phyloP scores from a whole-genome alignment of 768 basidiomycete species.

The Kwoniella europaea region DNA sequence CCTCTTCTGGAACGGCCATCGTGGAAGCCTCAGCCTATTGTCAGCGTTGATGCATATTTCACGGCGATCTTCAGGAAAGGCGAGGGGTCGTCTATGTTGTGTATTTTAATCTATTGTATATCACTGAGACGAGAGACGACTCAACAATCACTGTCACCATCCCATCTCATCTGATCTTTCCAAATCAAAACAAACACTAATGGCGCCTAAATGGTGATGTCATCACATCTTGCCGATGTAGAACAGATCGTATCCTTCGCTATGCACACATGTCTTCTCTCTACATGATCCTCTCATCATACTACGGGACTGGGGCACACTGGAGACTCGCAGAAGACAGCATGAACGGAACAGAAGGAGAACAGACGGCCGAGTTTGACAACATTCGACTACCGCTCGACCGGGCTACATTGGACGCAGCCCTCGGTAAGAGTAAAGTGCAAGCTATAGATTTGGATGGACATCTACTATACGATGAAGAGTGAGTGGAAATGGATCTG shows the following conservation, averaged over 20 bases:
- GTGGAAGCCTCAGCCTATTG: conserved; percentile 6
- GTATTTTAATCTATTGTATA: not conserved
- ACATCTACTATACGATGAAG: conserved; percentile 25
- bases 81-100: not conserved
- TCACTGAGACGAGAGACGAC: not conserved
- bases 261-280: not conserved
- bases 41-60: not conserved
- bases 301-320: not conserved
- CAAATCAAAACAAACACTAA: no score
- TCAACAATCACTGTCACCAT: not conserved
- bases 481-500: conserved; percentile 21
- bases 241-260: not conserved
- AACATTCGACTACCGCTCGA: conserved; percentile 25
- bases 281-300: not conserved
- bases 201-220: not conserved
- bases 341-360: conserved; percentile 7
- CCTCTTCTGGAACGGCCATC: conserved; percentile 23
- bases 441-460: conserved; percentile 38
- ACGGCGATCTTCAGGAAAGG: not conserved
- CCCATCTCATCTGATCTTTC: no score
- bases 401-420: conserved; percentile 25
- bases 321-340: not conserved
- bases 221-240: no score
- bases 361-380: not conserved
- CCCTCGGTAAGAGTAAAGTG: conserved; percentile 22